Percentiles rank a stretch among this genome's conserved stretches.
Conservation (phyloP, 1,284 basidiomycete species). For the Ceratobasidium sp. region DNA sequence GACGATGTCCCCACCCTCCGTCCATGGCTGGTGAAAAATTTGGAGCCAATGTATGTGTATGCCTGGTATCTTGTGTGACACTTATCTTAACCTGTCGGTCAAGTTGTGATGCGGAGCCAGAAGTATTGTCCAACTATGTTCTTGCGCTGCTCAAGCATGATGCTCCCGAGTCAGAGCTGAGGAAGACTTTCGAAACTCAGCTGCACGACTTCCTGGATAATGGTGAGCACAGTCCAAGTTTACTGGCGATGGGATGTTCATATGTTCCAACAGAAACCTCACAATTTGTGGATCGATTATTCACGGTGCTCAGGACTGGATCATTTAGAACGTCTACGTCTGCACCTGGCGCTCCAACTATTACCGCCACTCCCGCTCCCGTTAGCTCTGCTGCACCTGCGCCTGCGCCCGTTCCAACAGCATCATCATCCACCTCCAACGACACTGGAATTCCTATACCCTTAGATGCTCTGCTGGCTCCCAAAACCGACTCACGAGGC, state of each 20-base stretch:
- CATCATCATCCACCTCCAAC: constrained; percentile 52
- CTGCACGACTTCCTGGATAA: constrained; percentile 93
- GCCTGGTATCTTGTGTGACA: constrained; percentile 33
- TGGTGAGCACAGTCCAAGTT: constrained; percentile 63
- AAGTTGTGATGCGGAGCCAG: constrained; percentile 96
- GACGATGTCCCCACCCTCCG: constrained; percentile 73
- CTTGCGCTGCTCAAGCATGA: constrained; percentile 95
- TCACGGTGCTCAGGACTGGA: constrained; percentile 82
- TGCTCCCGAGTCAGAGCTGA: constrained; percentile 83
- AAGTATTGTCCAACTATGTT: constrained; percentile 93
- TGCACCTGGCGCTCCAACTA: constrained; percentile 49
- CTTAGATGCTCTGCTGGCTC: constrained; percentile 69
- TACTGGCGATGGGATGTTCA: constrained; percentile 13
- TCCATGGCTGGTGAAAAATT: constrained; percentile 83
- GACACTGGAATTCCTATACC: constrained; percentile 83
- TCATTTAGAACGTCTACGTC: constrained; percentile 75
- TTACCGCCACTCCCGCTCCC: constrained; percentile 52
- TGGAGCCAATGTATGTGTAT: constrained; percentile 83
- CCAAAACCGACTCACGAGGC: constrained; percentile 63
- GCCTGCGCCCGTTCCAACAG: constrained; percentile 51
- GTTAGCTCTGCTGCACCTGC: constrained; percentile 52
- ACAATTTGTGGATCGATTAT: constrained; percentile 85
- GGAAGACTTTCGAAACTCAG: constrained; percentile 80
- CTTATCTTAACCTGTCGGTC: constrained; percentile 43
- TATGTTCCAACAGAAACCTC: constrained; percentile 69